phyloP scores from a whole-genome alignment of 73 alveolate species.

The Blepharisma japonicum region DNA sequence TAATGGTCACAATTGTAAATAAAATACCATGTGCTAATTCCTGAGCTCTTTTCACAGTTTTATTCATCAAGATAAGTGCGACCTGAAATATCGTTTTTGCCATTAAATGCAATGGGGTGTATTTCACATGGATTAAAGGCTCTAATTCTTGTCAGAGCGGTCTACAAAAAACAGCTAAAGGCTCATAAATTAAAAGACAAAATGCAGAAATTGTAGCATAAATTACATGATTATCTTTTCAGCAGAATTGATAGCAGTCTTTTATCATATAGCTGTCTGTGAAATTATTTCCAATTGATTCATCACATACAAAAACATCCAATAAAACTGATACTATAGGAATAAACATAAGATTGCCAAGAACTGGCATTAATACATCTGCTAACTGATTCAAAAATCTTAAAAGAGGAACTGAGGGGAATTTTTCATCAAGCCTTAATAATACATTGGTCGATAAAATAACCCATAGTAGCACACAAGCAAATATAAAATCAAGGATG shows the following conservation, averaged over 20 bases:
- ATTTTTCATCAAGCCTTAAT: neutral
- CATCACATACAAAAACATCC: neutral
- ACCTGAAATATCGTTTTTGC: neutral
- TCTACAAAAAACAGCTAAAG: neutral
- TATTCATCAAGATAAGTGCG: neutral
- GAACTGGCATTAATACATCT: neutral
- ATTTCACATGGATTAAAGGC: neutral
- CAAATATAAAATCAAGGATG: too few species aligned
- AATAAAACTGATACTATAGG: neutral
- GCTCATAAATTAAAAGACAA: neutral
- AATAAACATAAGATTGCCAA: neutral
- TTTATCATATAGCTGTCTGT: neutral
- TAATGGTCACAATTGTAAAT: neutral
- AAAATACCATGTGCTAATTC: neutral
- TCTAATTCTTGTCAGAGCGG: neutral
- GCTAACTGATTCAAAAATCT: neutral
- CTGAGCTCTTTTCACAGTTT: neutral
- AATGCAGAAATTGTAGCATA: neutral
- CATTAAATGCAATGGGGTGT: neutral
- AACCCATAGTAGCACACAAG: too few species aligned
- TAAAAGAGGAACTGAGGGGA: neutral
- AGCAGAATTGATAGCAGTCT: neutral
- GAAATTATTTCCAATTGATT: conserved; percentile 9
- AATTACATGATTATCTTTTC: neutral
- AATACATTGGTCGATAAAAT: too few species aligned